Evolutionary conservation across 495 filamentous ascomycete species (phyloP).

Genomic region (Podospora comata): DNA sequence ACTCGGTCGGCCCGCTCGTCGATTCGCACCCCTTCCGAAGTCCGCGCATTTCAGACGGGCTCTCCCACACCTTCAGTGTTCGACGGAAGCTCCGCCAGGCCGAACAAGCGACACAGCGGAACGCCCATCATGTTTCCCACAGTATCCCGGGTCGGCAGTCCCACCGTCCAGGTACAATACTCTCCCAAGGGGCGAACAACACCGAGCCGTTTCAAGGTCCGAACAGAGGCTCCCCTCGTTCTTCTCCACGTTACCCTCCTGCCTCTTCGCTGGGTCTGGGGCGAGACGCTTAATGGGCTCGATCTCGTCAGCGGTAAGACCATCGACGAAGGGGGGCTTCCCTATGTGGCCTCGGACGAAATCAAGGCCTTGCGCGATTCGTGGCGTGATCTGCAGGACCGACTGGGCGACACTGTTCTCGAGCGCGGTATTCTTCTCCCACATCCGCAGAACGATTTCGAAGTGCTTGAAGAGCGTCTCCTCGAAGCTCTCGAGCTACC

Average conservation of each 20-base stretch:
- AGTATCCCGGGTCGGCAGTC: slow-evolving; percentile 46
- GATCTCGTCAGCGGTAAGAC: slow-evolving; percentile 26
- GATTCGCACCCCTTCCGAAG: slow-evolving; percentile 65
- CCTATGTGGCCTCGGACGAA: slow-evolving; percentile 49
- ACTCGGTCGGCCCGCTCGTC: slow-evolving; percentile 39
- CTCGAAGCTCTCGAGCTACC: slow-evolving; percentile 81
- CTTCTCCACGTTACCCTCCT: slow-evolving; percentile 84
- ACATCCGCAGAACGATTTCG: slow-evolving; percentile 87
- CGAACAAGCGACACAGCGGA: slow-evolving; percentile 25
- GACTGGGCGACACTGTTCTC: slow-evolving; percentile 70
- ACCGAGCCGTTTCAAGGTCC: slow-evolving; percentile 46
- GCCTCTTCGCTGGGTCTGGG: slow-evolving; percentile 66
- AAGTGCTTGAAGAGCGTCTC: slow-evolving; percentile 87
- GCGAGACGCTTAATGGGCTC: slow-evolving; percentile 49
- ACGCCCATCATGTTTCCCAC: slow-evolving; percentile 34
- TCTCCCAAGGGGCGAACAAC: slow-evolving; percentile 60
- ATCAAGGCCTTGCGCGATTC: slow-evolving; percentile 60
- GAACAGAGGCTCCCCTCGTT: slow-evolving; percentile 65
- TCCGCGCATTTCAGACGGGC: slow-evolving; percentile 75
- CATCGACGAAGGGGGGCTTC: slow-evolving; percentile 18
- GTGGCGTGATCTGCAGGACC: slow-evolving; percentile 73
- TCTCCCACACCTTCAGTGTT: slow-evolving; percentile 56
- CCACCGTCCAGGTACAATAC: slow-evolving; percentile 45
- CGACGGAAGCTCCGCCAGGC: slow-evolving; percentile 46
- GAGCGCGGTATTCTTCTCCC: slow-evolving; percentile 82